Evolutionary conservation across 768 basidiomycete species (phyloP).

Genomic region (Tricholoma flavovirens): DNA sequence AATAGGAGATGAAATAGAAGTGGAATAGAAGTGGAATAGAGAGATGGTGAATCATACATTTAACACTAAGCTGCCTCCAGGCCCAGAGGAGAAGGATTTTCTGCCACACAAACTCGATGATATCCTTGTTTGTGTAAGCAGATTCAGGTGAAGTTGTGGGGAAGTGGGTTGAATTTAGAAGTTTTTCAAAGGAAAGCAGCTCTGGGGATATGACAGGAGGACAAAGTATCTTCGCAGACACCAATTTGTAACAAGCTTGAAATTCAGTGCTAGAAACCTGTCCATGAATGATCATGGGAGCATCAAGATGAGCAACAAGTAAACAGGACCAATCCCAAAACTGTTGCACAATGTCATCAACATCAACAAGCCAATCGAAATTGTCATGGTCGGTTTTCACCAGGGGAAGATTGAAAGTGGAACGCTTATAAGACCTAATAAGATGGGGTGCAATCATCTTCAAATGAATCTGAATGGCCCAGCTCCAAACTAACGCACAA

Average conservation of each 20-base stretch:
- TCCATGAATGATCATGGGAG: background rate
- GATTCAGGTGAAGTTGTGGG: too few species aligned
- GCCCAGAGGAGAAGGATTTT: too few species aligned
- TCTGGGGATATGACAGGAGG: background rate
- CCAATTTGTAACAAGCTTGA: background rate
- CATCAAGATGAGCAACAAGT: too few species aligned
- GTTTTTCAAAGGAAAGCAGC: background rate
- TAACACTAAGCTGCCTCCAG: too few species aligned
- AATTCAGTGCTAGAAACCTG: background rate
- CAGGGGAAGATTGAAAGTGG: background rate
- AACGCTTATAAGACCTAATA: background rate
- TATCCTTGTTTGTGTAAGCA: too few species aligned
- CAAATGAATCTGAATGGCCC: background rate
- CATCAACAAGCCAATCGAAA: too few species aligned
- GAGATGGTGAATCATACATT: too few species aligned
- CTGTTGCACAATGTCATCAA: background rate
- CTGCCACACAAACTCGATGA: too few species aligned
- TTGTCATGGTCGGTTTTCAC: background rate
- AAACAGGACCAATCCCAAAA: background rate
- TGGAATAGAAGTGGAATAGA: too few species aligned
- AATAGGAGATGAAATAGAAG: too few species aligned
- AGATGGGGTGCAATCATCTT: background rate
- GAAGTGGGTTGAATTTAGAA: too few species aligned
- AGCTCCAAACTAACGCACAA: background rate
- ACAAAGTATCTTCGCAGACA: background rate